phyloP scores from a whole-genome alignment of 2,329 filamentous ascomycete genomes.

The Aspergillus tanneri region DNA sequence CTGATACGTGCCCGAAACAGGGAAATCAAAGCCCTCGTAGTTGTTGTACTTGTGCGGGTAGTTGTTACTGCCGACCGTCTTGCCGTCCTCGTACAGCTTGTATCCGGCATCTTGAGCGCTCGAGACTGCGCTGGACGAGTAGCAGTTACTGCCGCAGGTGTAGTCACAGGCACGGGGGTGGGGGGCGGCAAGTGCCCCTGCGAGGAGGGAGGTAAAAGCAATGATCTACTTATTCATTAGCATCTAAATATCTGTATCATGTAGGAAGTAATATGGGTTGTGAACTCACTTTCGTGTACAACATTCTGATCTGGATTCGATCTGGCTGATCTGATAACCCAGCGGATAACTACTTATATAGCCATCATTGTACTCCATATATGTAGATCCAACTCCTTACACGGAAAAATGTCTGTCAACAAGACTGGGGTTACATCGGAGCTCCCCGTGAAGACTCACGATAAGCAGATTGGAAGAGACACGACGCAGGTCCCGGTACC shows the following conservation, averaged over 20 bases:
- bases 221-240: constrained; percentile 3
- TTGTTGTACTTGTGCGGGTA: constrained; percentile 64
- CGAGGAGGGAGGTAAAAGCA: constrained; percentile 17
- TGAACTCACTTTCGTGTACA: constrained; percentile 25
- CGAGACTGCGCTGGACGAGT: constrained; percentile 51
- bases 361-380: too few species aligned
- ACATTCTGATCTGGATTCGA: constrained; percentile 20
- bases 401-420: not conserved
- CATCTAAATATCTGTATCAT: not conserved
- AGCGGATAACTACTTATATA: too few species aligned
- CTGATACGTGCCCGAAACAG: constrained; percentile 58
- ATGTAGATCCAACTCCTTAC: not conserved
- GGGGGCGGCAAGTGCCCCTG: constrained; percentile 28
- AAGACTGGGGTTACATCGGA: constrained; percentile 13
- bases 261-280: not conserved
- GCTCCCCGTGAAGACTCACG: constrained; percentile 8
- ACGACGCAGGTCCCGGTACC: constrained; percentile 2
- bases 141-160: constrained; percentile 56
- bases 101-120: constrained; percentile 55
- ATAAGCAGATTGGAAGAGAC: constrained; percentile 10
- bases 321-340: constrained; percentile 1
- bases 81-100: constrained; percentile 46
- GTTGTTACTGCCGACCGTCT: constrained; percentile 35
- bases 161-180: constrained; percentile 46
- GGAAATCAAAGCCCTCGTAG: constrained; percentile 62